A percentile compares a stretch with the other conserved stretches of the same genome.
Conservation (phyloP, 192 early-diverging fungal species). For the Pilaira anomala region DNA sequence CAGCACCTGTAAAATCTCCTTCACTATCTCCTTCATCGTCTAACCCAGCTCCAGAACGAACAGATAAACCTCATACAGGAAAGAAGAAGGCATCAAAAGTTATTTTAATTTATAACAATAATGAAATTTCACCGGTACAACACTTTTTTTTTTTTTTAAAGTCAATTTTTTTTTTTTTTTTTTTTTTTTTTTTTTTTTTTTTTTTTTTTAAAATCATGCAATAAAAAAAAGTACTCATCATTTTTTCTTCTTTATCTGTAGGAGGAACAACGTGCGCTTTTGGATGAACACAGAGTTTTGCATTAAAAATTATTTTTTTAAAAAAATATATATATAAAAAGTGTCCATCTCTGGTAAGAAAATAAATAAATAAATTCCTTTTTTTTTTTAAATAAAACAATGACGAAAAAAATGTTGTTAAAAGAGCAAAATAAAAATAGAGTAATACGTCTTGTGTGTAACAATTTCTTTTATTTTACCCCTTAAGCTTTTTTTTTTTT, state of each 20-base stretch:
- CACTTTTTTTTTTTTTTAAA: too few relatives aligned
- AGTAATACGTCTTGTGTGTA: too few relatives aligned
- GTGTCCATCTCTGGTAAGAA: too few relatives aligned
- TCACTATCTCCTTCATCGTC: not conserved
- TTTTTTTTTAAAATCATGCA: not conserved
- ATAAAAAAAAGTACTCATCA: not conserved
- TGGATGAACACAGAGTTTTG: conserved; percentile 18
- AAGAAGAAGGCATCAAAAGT: conserved; percentile 32
- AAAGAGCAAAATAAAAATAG: too few relatives aligned
- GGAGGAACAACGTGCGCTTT: conserved; percentile 25
- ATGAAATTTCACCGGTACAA: conserved; percentile 51
- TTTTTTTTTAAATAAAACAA: too few relatives aligned
- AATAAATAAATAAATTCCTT: too few relatives aligned
- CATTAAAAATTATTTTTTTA: too few relatives aligned
- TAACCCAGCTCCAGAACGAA: not conserved
- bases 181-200: too few relatives aligned
- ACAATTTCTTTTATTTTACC: conserved; percentile 1
- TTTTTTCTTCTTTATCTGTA: not conserved
- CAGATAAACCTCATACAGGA: not conserved
- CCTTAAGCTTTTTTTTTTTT: too few relatives aligned
- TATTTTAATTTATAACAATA: conserved; percentile 45
- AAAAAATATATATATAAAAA: too few relatives aligned
- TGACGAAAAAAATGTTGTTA: too few relatives aligned
- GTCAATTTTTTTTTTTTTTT: too few relatives aligned
- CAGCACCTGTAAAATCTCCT: not conserved